These are phyloP conservation scores for Plantago major DNA, from an alignment of 257 asterid genomes.

Conservation along the genomic window DNA sequence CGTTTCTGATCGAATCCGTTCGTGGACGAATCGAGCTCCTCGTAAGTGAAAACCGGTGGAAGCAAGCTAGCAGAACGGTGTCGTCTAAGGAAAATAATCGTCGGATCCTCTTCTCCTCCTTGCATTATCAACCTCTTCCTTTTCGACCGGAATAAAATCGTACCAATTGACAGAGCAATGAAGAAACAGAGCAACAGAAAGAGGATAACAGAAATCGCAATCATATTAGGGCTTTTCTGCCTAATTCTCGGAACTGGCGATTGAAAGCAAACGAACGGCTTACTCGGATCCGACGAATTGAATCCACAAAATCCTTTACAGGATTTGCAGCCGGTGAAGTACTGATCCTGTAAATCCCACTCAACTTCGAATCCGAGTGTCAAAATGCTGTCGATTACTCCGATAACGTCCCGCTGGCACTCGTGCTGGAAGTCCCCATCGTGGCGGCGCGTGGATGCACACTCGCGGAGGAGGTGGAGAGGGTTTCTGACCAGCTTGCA, in stretches of 20 bases:
- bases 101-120: slow-evolving; percentile 69
- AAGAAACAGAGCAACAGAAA: not conserved
- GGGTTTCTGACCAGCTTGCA: slow-evolving; percentile 72
- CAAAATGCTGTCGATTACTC: slow-evolving; percentile 57
- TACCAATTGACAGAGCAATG: slow-evolving; percentile 9
- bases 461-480: slow-evolving; percentile 47
- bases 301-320: slow-evolving; percentile 83
- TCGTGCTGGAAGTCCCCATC: slow-evolving; percentile 50
- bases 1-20: slow-evolving; percentile 67
- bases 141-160: slow-evolving; percentile 41
- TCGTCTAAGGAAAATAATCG: slow-evolving; percentile 65
- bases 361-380: slow-evolving; percentile 64
- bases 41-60: slow-evolving; percentile 85
- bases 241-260: slow-evolving; percentile 25
- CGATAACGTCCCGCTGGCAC: slow-evolving; percentile 76
- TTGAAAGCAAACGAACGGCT: slow-evolving; percentile 56
- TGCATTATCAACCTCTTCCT: slow-evolving; percentile 18
- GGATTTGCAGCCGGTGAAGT: slow-evolving; percentile 54
- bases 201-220: not conserved
- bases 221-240: slow-evolving; percentile 34
- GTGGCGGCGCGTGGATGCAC: slow-evolving; percentile 48
- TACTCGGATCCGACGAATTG: slow-evolving; percentile 49
- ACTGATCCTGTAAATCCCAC: slow-evolving; percentile 60
- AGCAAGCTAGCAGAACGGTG: slow-evolving; percentile 79
- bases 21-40: slow-evolving; percentile 77